phyloP scores from a whole-genome alignment of 495 filamentous ascomycete species.

The Penicillium angulare region DNA sequence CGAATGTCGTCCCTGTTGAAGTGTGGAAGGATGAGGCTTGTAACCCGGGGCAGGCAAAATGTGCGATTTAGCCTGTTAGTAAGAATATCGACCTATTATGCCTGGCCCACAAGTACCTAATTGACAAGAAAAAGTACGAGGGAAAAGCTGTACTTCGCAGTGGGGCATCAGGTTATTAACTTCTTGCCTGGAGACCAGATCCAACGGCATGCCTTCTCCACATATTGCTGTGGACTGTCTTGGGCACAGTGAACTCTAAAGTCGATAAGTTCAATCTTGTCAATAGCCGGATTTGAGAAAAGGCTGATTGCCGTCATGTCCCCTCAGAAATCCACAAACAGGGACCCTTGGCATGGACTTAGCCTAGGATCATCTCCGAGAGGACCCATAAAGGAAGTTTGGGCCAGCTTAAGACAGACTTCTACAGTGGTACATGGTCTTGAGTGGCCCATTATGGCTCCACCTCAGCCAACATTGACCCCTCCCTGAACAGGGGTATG shows the following conservation, averaged over 20 bases:
- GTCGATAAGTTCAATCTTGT: constrained; percentile 8
- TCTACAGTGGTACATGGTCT: constrained; percentile 4
- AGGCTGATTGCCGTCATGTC: constrained; percentile 1
- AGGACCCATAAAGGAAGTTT: constrained; percentile 2
- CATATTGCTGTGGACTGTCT: too few species aligned
- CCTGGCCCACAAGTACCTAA: too few species aligned
- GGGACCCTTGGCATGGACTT: not conserved
- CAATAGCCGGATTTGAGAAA: not conserved
- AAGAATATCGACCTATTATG: too few species aligned
- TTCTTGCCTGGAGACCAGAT: constrained; percentile 5
- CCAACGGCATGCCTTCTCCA: constrained; percentile 6
- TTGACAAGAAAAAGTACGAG: too few species aligned
- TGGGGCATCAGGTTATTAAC: constrained; percentile 12
- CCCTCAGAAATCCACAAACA: not conserved
- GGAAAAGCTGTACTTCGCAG: constrained; percentile 1
- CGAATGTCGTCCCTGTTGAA: too few species aligned
- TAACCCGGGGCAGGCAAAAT: too few species aligned
- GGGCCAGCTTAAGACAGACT: constrained; percentile 5
- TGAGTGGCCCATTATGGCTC: constrained; percentile 1
- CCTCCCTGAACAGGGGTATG: constrained; percentile 12
- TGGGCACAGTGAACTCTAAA: constrained; percentile 19
- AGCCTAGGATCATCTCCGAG: constrained; percentile 14
- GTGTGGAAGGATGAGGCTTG: too few species aligned
- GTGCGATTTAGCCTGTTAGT: too few species aligned
- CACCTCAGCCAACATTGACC: constrained; percentile 7